Percentiles rank a stretch among this genome's conserved stretches.
Conservation (phyloP, 495 filamentous ascomycete species). For the Evernia prunastri region DNA sequence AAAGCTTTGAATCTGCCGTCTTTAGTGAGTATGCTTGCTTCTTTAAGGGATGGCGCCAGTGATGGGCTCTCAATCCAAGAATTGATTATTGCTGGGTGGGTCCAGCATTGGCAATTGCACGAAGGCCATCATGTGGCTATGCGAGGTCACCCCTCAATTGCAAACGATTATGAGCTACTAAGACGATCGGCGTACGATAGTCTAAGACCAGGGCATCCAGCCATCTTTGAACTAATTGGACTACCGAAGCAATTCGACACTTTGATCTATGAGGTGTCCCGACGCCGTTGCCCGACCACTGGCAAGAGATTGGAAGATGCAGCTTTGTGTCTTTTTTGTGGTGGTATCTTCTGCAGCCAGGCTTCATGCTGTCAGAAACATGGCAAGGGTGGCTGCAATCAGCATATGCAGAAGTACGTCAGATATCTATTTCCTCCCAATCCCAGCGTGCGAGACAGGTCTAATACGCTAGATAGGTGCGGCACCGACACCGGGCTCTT, state of each 20-base stretch:
- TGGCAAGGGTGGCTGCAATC: slow-evolving; percentile 75
- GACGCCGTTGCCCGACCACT: slow-evolving; percentile 75
- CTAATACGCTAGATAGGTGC: slow-evolving; percentile 51
- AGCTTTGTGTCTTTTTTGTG: slow-evolving; percentile 88
- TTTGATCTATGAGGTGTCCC: slow-evolving; percentile 87
- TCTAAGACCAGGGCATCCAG: slow-evolving; percentile 65
- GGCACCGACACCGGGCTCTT: slow-evolving; percentile 83
- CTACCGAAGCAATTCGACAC: slow-evolving; percentile 86
- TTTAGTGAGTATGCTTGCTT: slow-evolving; percentile 68
- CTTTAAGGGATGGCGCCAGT: slow-evolving; percentile 30
- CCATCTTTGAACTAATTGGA: slow-evolving; percentile 88
- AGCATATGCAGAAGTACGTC: slow-evolving; percentile 79
- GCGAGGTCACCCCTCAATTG: background rate
- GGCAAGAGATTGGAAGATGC: slow-evolving; percentile 88
- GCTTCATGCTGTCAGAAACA: slow-evolving; percentile 78
- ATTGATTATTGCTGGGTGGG: slow-evolving; percentile 69
- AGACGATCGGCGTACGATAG: slow-evolving; percentile 24
- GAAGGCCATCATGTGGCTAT: slow-evolving; percentile 13
- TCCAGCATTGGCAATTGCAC: slow-evolving; percentile 50
- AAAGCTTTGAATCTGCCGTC: slow-evolving; percentile 66
- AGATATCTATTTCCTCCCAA: slow-evolving; percentile 18
- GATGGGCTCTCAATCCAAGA: slow-evolving; percentile 31
- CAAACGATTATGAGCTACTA: slow-evolving; percentile 16
- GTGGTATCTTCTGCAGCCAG: slow-evolving; percentile 91
- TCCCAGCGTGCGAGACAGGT: background rate